Evolutionary conservation across 1,139 yeast genomes (phyloP).

Genomic region (Debaryomyces psychrophilus): DNA sequence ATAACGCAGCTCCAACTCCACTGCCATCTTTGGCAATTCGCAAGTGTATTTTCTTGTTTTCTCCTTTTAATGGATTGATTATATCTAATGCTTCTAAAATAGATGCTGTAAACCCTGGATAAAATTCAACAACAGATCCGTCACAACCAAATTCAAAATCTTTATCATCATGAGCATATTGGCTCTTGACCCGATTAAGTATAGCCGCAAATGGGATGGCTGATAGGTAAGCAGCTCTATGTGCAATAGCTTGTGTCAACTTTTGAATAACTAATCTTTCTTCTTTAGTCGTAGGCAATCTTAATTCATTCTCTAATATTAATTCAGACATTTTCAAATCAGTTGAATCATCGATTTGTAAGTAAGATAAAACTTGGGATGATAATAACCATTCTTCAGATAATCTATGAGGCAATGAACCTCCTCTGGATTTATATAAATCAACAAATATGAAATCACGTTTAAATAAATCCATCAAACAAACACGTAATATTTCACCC

Average conservation of each 20-base stretch:
- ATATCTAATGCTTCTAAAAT: constrained; percentile 73
- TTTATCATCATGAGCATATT: constrained; percentile 55
- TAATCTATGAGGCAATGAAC: constrained; percentile 64
- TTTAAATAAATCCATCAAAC: constrained; percentile 66
- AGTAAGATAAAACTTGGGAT: constrained; percentile 80
- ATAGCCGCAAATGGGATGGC: constrained; percentile 90
- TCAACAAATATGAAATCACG: constrained; percentile 60
- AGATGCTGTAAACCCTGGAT: constrained; percentile 82
- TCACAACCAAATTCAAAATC: constrained; percentile 92
- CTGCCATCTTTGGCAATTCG: constrained; percentile 92
- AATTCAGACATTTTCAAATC: constrained; percentile 68
- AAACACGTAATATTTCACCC: constrained; percentile 83
- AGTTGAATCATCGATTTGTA: constrained; percentile 80
- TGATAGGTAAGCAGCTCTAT: constrained; percentile 82
- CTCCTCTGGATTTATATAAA: constrained; percentile 51
- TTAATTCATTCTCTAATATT: constrained; percentile 61
- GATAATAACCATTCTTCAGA: constrained; percentile 75
- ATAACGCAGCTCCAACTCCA: constrained; percentile 94
- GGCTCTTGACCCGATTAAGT: constrained; percentile 40
- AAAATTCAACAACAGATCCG: constrained; percentile 90
- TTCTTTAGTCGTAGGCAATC: constrained; percentile 65
- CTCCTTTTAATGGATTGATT: constrained; percentile 72
- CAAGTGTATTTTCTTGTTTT: constrained; percentile 68
- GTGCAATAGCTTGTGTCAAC: constrained; percentile 75
- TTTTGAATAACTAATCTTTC: constrained; percentile 75